Base-by-base conservation (phyloP, 257 asterid genomes). In the Nicotiana paniculata region DNA sequence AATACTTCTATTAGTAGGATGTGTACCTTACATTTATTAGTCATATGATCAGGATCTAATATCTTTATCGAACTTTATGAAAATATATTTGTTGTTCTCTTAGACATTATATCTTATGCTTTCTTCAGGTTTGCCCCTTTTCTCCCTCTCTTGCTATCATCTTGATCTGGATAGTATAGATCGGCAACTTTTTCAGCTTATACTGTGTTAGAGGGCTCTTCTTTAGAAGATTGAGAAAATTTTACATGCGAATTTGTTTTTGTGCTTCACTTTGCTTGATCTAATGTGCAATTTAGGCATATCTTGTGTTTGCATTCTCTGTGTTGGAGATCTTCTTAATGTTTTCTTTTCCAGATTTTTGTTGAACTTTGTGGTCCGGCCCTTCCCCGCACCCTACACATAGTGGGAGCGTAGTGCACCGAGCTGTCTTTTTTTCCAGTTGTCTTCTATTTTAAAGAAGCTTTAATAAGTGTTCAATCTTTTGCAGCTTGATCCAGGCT, bases 401-500 rank as follows among this genome's bases (percentile, higher is more conserved):
- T 21, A 21, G 24, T 21, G 24, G 24, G 24, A 21, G 24, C 24
- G 24, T 21, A 21, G 24, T 21, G 24, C 24, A 21, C 0, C 24
- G 24, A 21, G 24, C 24, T 21, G 24, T 21, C 24, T 21, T 21
- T 21, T 21, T 21, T 21, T 21, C 10, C 55, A 21, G 58, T 70
- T 18, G 6, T 74, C 79, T 74, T 17, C 53, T 75, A 24, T 33
- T 4, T 37, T 16, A 2, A n/a, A 43, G 68, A 26, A 32, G 30
- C 75, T 78, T 83, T 84, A 83, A 55, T 43, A 35, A 59, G 21
- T 10, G 37, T 30, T 26, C 48, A 66, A 84, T 79, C 9, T 51
- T 26, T 86, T 88, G 89, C 98, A 93, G 99, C 85, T 88, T 65
- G 86, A 91, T 84, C 86, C 87, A 86, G 91, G 86, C 80, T 86